Percentiles rank a stretch among this genome's conserved stretches.
phyloP scores from a whole-genome alignment of 352 stramenopile species.

The Pythium aristosporum region DNA sequence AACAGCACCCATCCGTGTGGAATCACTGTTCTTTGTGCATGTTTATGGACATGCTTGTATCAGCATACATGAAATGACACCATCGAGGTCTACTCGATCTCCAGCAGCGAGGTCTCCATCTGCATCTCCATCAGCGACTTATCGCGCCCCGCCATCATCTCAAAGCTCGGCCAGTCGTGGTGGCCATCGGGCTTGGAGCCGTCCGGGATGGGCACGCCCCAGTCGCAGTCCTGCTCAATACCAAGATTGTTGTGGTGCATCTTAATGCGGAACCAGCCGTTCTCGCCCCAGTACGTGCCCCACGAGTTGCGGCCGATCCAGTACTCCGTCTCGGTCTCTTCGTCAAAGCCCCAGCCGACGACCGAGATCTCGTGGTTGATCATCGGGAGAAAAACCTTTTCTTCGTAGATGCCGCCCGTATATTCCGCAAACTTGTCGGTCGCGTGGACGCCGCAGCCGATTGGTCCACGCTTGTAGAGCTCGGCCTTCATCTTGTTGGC shows the following conservation, averaged over 20 bases:
- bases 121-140: slow-evolving; percentile 15
- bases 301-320: slow-evolving; percentile 93
- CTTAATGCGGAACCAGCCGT: slow-evolving; percentile 91
- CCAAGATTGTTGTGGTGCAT: slow-evolving; percentile 90
- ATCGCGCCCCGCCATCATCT: slow-evolving; percentile 13
- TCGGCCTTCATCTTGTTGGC: slow-evolving; percentile 90
- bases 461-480: slow-evolving; percentile 90
- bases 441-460: slow-evolving; percentile 87
- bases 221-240: slow-evolving; percentile 89
- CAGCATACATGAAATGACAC: too few relatives aligned
- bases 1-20: too few relatives aligned
- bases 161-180: slow-evolving; percentile 11
- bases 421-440: slow-evolving; percentile 85
- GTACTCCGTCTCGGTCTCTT: slow-evolving; percentile 87
- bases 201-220: slow-evolving; percentile 82
- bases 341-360: slow-evolving; percentile 84
- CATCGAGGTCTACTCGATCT: slow-evolving; percentile 33
- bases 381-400: slow-evolving; percentile 76
- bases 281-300: slow-evolving; percentile 92
- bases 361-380: slow-evolving; percentile 91
- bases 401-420: slow-evolving; percentile 78
- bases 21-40: too few relatives aligned
- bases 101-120: slow-evolving; percentile 35
- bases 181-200: slow-evolving; percentile 54
- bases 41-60: too few relatives aligned